Base-by-base conservation (phyloP, 768 basidiomycete species). In the Tephrocybe sp. region DNA sequence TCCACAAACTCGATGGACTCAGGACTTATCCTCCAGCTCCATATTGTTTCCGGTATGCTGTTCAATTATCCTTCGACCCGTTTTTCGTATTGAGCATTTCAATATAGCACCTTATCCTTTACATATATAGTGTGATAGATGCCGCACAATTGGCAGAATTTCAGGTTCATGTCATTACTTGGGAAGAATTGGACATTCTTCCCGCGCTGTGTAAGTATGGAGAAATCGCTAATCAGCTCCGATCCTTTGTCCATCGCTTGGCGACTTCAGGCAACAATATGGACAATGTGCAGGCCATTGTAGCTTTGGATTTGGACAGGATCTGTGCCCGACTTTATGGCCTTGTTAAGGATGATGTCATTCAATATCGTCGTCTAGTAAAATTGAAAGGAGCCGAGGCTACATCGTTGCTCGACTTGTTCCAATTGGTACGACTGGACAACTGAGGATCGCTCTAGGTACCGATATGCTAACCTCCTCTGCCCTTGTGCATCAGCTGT, bases 331-430 rank as follows among this genome's bases (percentile, higher is more conserved):
- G 42, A 19, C 50, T 55, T 21, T 27, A 43, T 39, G 43, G 25
- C 9, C 22, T 48, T 6, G 45, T 52, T 13, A 47, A 40, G 13
- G 42, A 1, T n/a, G 18, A 1, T n/a, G 15, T 31, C 15, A 45
- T 47, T 10, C 18, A 38, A 3, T 52, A 48, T 19, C 24, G 21
- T 10, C 43, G 24, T 8, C 7, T 55, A n/a, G 29, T 52, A 27
- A 30, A 34, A 24, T 37, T 47, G 25, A 45, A 30, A 19, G 50
- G 50, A 8, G 42, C 21, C 19, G 37, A 48, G 18, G 54, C 50
- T 15, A 48, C 47, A 11, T 25, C 55, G 10, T 49, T 56, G 25
- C 51, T 56, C 7, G 45, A 56, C 19, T 33, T 56, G 18, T 31
- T 56, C 23, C 55, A 56, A 37, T 33, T 21, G 41, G 55, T 56